phyloP scores from a whole-genome alignment of 768 basidiomycete genomes.

The Pleurotus sapidus region DNA sequence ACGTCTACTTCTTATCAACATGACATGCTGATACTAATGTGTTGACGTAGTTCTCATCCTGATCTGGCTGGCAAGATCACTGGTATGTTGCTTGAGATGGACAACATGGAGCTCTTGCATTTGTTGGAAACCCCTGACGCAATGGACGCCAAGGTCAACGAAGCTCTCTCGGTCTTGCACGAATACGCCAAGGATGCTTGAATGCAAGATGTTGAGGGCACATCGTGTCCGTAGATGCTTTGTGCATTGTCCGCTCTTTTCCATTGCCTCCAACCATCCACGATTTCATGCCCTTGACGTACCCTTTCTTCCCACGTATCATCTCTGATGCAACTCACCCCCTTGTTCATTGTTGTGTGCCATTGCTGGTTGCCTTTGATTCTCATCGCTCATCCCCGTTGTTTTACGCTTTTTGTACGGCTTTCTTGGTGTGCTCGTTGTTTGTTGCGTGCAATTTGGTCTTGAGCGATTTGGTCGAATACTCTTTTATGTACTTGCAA shows the following conservation, averaged over 20 bases:
- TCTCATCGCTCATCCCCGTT: slow-evolving; percentile 27
- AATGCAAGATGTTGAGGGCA: slow-evolving; percentile 14
- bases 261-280: slow-evolving; percentile 14
- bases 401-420: slow-evolving; percentile 17
- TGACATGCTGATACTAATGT: slow-evolving; percentile 2
- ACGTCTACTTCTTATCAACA: slow-evolving; percentile 31
- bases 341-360: slow-evolving; percentile 30
- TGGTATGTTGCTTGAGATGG: slow-evolving; percentile 99
- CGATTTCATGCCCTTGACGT: slow-evolving; percentile 39
- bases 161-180: slow-evolving; percentile 85
- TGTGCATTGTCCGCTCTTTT: slow-evolving; percentile 5
- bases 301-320: slow-evolving; percentile 29
- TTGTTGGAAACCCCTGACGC: slow-evolving; percentile 81
- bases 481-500: slow-evolving; percentile 44
- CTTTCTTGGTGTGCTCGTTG: slow-evolving; percentile 30
- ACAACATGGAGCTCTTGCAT: slow-evolving; percentile 88
- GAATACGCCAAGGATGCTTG: slow-evolving; percentile 62
- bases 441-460: slow-evolving; percentile 28
- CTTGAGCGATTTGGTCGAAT: slow-evolving; percentile 33
- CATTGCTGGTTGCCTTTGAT: slow-evolving; percentile 25
- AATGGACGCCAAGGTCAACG: slow-evolving; percentile 86
- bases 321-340: slow-evolving; percentile 20
- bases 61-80: slow-evolving; percentile 98
- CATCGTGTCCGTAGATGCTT: not conserved
- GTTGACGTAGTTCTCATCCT: slow-evolving; percentile 62